Evolutionary conservation across 441 rosid genomes (phyloP), one percentile per base, ranked within the genome.

Genomic region (Populus hybrid): DNA sequence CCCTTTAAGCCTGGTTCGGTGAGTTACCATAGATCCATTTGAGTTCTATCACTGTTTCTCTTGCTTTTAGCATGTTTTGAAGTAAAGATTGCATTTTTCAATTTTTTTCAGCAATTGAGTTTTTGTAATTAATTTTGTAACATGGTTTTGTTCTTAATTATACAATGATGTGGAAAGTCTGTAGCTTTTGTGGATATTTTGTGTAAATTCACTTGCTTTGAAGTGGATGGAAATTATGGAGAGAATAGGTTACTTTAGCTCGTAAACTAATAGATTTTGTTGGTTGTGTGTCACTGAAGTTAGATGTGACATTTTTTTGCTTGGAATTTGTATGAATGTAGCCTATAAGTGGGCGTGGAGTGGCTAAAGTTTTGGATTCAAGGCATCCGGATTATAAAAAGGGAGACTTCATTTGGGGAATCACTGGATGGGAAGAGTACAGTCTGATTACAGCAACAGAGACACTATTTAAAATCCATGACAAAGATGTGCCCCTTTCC

Each of bases 381-480:
- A 91, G 87, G 67, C 86, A 87, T 23, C 81, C 84, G 2, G 79
- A 82, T 21, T 89, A 84, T 83, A 77, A 85, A 76, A 83, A 90
- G 1, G 98, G 95, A 0, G 95, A 92, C 23, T 59, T 86, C 18
- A 67, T 94, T 73, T 69, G 86, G 3, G 97, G 93, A 71, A 2
- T 83, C 0, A 88, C 85, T 45, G 82, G 84, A 10, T 94, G 98
- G 98, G 95, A 94, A 83, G 92, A 94, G 26, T 92, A 90, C 76
- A 89, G 86, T 82, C 79, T 91, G 84, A 80, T 91, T 56, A 75
- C 71, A 71, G 75, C 74, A 38, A 81, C 86, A 28, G 74, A 78
- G 66, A 82, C 74, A 77, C 76, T 88, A 67, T 83, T 89, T 75
- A 94, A 90, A 78, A 85, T 92, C 40, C 85, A 84, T 50, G 80